These are phyloP conservation scores for Phytopythium aichiense DNA, from an alignment of 352 stramenopile species.

Conservation along the genomic window DNA sequence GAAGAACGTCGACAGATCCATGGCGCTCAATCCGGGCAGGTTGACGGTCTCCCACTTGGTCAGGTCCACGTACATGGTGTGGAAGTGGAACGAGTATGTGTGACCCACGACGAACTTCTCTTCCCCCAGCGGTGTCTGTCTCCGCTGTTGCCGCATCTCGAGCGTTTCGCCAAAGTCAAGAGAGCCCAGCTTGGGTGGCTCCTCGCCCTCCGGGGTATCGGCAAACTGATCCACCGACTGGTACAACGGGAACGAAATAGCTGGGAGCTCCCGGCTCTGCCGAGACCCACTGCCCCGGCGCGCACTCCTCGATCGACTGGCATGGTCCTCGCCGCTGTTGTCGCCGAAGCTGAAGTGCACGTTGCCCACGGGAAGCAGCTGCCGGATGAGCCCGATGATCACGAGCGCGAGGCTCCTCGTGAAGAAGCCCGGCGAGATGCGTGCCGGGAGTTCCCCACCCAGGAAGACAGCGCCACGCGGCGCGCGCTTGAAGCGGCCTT, in stretches of 20 bases:
- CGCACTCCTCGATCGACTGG: slow-evolving; percentile 3
- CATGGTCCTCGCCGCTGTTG: slow-evolving; percentile 9
- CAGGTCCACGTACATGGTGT: slow-evolving; percentile 87
- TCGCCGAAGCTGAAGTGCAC: slow-evolving; percentile 76
- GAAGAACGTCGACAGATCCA: slow-evolving; percentile 79
- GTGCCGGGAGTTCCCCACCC: slow-evolving; percentile 62
- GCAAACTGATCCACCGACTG: slow-evolving; percentile 83
- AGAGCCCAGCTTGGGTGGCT: slow-evolving; percentile 45
- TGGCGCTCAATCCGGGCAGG: slow-evolving; percentile 64
- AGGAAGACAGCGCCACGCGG: slow-evolving; percentile 59
- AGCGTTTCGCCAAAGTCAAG: slow-evolving; percentile 65
- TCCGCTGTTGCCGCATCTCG: slow-evolving; percentile 27
- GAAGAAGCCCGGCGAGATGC: slow-evolving; percentile 66
- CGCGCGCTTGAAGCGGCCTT: slow-evolving; percentile 72
- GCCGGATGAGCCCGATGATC: slow-evolving; percentile 73
- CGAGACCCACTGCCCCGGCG: not conserved
- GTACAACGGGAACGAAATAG: slow-evolving; percentile 71
- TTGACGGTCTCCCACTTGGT: slow-evolving; percentile 78
- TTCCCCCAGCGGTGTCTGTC: slow-evolving; percentile 43
- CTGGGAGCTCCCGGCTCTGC: slow-evolving; percentile 31
- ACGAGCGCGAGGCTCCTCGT: slow-evolving; percentile 72
- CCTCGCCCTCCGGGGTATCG: slow-evolving; percentile 46
- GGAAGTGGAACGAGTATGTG: slow-evolving; percentile 88
- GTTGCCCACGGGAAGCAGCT: slow-evolving; percentile 39
- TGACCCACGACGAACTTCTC: slow-evolving; percentile 51